Evolutionary conservation across 352 stramenopile genomes (phyloP), one percentile per base, ranked within the genome.

Genomic region (Paralagenidium karlingii): DNA sequence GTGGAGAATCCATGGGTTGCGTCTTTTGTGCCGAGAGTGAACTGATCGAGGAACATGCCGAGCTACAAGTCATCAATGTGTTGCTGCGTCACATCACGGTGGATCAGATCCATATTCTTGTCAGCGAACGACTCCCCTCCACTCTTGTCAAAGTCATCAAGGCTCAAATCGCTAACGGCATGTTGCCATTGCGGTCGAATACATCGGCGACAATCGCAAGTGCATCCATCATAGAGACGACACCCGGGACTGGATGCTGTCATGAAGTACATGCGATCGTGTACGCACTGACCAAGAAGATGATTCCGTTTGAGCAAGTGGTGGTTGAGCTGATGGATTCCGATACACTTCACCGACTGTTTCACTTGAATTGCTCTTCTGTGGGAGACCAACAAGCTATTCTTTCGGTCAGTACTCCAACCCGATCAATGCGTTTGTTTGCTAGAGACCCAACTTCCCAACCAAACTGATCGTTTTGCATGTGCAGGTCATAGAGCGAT

Each of bases 71-170:
- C n/a, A n/a, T n/a, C n/a, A n/a, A n/a, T n/a, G 37, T 31, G 25
- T 22, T 76, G 2, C 24, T 75, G 29, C 24, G 40, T 2, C 22
- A 18, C 21, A 41, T 44, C 33, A 39, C 54, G 25, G 34, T 43
- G 18, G 30, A 33, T 7, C 43, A 68, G 55, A 47, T 49, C 46
- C 38, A 53, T 37, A 15, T 75, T 3, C 30, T 79, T 7, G 62
- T 67, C 9, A 61, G 60, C 18, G 68, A 77, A 34, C 57, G 63
- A 19, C 53, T 79, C 1, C 65, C 64, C 6, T 77, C 63, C 3
- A 79, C 53, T 16, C 44, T 82, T 3, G 60, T 79, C 2, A 75
- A 77, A 38, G 38, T 70, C 13, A 39, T 70, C 16, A 74, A 79
- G 40, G 64, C 67, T n/a, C n/a, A n/a, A n/a, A n/a, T n/a, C n/a